Base-by-base conservation (phyloP, 2,329 filamentous ascomycete genomes). In the Aspergillus hiratsukae region DNA sequence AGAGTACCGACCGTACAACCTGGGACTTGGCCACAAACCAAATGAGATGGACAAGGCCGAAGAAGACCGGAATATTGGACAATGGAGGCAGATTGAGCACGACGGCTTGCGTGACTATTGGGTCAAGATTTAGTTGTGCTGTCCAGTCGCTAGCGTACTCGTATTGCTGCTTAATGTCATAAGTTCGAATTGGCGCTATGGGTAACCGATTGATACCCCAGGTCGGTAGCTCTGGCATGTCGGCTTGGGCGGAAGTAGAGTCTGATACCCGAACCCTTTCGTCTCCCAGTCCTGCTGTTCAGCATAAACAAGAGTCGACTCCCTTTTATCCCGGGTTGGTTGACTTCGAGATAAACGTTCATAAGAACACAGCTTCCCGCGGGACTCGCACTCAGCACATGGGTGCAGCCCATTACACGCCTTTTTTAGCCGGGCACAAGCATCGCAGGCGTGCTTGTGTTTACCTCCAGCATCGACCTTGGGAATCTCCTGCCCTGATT, bases 1-100 rank as follows among this genome's bases (percentile, higher is more conserved):
- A 1, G 46, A 52, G 3, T 64, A 64, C 49, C 48, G 57, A 11
- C 62, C 62, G 10, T 64, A 56, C 40, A 63, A 63, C n/a, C 49
- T 64, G n/a, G 62, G 62, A 8, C 48, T 63, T n/a, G 62, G 62
- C 2, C 37, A 59, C 7, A 52, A 53, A 40, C 28, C 40, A 23
- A 50, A 50, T 3, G 35, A 50, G 19, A 53, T 29, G 27, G 50
- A 48, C 4, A 25, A 51, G 5, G 28, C 46, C 1, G 53, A 49
- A 3, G 57, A 59, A 14, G 23, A 54, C 6, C 46, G 54, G 11
- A 43, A 60, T 3, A 53, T 61, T 3, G 50, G 49, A 19, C 21
- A 45, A 27, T 63, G 60, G 62, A 19, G 17, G 14, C 46, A 53
- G 29, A 41, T 62, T 11, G 45, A 37, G 27, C 40, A 54, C 3